A percentile compares a stretch with the other conserved stretches of the same genome.
These are phyloP conservation scores for Carpinus fangiana DNA, from an alignment of 306 rosid species.

Conservation along the genomic window DNA sequence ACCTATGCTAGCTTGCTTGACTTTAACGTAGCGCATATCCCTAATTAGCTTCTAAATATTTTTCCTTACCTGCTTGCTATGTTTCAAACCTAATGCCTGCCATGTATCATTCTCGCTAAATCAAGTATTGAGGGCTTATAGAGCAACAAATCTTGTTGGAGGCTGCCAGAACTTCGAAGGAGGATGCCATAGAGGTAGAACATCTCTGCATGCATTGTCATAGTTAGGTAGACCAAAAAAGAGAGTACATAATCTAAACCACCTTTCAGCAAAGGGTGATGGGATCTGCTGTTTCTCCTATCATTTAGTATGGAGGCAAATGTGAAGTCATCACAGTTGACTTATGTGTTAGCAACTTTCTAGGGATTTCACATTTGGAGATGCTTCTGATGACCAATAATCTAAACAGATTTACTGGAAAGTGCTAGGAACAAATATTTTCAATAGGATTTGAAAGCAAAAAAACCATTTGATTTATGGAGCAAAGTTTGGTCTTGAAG, in stretches of 20 bases:
- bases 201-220: not conserved
- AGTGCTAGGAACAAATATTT: not conserved
- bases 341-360: not conserved
- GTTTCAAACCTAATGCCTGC: not conserved
- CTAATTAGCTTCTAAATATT: not conserved
- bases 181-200: not conserved
- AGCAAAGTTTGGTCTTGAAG: not conserved
- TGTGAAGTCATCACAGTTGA: not conserved
- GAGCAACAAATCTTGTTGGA: not conserved
- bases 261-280: not conserved
- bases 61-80: not conserved
- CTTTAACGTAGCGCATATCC: not conserved
- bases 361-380: not conserved
- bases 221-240: not conserved
- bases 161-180: not conserved
- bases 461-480: not conserved
- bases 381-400: not conserved
- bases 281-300: not conserved
- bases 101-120: not conserved
- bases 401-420: not conserved
- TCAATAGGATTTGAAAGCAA: not conserved
- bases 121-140: not conserved
- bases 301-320: not conserved
- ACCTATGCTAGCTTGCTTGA: not conserved
- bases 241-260: not conserved